Evolutionary conservation across 805 yeast species (phyloP), one percentile per base, ranked within the genome.

Genomic region (Yarrowia deformans): DNA sequence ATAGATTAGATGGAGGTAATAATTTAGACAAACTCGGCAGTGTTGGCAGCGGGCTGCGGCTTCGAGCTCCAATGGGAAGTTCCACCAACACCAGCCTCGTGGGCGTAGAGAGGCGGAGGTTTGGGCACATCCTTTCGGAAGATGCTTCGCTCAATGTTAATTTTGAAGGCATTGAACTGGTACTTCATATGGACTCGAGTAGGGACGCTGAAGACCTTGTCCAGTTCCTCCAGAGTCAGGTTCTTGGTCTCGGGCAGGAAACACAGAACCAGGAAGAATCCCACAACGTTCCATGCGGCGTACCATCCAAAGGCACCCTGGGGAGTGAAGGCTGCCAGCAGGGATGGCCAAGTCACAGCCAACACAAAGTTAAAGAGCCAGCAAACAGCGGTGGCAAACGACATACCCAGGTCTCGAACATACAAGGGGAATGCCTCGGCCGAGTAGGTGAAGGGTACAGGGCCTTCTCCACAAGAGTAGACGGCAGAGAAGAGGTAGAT

Each of bases 251-350:
- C 93, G 3, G 93, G 90, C 29, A 81, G 77, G 77, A 79, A 79
- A 55, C 78, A 76, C 71, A 83, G 82, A 19, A 85, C 84, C 70
- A 89, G 80, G 77, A 89, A 81, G 84, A 90, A 87, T 69, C 90
- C 83, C 7, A 90, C 90, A 74, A 90, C 73, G 77, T 91, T 91
- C 93, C 94, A 89, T 14, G 89, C 97, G 1, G 95, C 97, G 75
- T 90, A 91, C 84, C 88, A 91, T 14, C 95, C 93, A 76, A 90
- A 91, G 4, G 96, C 96, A 77, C 97, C 97, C 72, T 88, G 91
- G 1, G 92, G 85, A 69, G 85, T 86, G 80, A 91, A 88, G 0
- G 89, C 87, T 60, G 79, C 83, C 70, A 84, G 77, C 77, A 91
- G 79, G 32, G 90, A 81, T 45, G 96, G 95, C 95, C 95, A 88